phyloP scores from a whole-genome alignment of 805 yeast species.

The Yamadazyma akitaensis region DNA sequence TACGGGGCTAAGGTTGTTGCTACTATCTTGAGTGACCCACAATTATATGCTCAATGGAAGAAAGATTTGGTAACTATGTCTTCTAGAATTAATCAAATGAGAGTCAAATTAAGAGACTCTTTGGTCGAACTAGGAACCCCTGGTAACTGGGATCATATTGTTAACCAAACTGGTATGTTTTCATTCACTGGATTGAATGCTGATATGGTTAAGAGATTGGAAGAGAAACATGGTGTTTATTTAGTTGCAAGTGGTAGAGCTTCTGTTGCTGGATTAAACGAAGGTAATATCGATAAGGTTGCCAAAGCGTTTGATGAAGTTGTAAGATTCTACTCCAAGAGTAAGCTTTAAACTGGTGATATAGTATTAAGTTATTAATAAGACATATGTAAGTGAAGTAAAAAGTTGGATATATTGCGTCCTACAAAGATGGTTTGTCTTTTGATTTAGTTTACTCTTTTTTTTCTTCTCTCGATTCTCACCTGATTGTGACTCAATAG shows the following conservation, averaged over 20 bases:
- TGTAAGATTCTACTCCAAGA: constrained; percentile 38
- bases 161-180: constrained; percentile 92
- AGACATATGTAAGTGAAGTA: not conserved
- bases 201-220: constrained; percentile 74
- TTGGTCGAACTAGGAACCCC: constrained; percentile 69
- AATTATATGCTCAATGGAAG: constrained; percentile 75
- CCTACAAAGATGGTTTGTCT: too few species aligned
- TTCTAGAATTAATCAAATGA: constrained; percentile 75
- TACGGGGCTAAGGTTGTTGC: constrained; percentile 93
- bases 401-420: not conserved
- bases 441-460: too few species aligned
- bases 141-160: constrained; percentile 90
- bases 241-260: constrained; percentile 83
- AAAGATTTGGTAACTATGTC: constrained; percentile 84
- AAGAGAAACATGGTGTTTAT: constrained; percentile 76
- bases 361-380: too few species aligned
- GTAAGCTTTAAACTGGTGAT: constrained; percentile 17
- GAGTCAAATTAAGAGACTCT: constrained; percentile 59
- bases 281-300: constrained; percentile 69
- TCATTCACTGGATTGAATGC: constrained; percentile 85
- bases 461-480: not conserved
- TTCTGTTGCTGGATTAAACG: constrained; percentile 89
- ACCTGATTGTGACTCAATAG: constrained; percentile 4
- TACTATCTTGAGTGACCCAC: constrained; percentile 63
- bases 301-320: constrained; percentile 82